Base-by-base conservation (phyloP, 257 asterid species). In the Forsythia suspensa region DNA sequence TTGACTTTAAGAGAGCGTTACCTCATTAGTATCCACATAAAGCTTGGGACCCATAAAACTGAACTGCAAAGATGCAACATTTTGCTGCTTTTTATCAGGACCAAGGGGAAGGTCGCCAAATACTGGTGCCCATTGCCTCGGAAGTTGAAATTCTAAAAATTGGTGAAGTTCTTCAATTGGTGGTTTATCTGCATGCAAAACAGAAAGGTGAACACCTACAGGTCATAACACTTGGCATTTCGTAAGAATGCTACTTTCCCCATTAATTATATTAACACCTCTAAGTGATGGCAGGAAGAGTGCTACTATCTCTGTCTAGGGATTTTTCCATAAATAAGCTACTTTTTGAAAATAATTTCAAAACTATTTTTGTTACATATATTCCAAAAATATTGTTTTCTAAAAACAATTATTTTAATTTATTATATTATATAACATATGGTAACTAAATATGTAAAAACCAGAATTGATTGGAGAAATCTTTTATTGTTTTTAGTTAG, bases 11-110 rank as follows among this genome's bases (percentile, higher is more conserved):
- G 39, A 48, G 39, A 59, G 36, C 39, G 16, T 42, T 86, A 91
- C 97, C 91, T 84, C 89, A 76, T 86, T 90, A 57, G 94, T 82
- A 80, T 90, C 88, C 37, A 92, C 94, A 71, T 89, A 88, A 13
- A 92, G 91, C 87, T 90, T 92, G n/a, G 97, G 95, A 41, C 97
- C 97, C 94, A 90, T 87, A 80, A 92, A 82, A 87, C 97, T 90
- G 90, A 92, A 92, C 86, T 88, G 90, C 83, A 92, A 85, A 40
- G 97, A 90, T 73, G 91, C 92, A 74, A 86, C 85, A 51, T 85
- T 89, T 59, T 88, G 92, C 85, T 87, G 89, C 84, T 89, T 92
- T 82, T 89, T 83, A 57, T 92, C 94, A 18, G 95, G 97, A 67
- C 97, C 95, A 43, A 89, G 82, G 37, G 94, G 90, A 76, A 92